Conservation (phyloP, 768 basidiomycete genomes). For the Xanthoconium stramineum region DNA sequence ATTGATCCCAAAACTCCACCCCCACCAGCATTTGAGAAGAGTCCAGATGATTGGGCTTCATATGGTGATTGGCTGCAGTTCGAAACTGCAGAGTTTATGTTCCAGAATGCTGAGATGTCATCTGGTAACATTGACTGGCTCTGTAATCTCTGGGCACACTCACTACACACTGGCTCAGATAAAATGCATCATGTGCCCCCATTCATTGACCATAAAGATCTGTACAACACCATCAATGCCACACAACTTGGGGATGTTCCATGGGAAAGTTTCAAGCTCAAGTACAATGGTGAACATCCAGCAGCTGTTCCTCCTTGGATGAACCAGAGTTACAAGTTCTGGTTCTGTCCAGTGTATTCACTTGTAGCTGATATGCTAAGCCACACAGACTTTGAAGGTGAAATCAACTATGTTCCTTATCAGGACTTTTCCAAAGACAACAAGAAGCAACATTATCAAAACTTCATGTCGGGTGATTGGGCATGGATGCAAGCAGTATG, state of each 20-base stretch:
- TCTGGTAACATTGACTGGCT: neutral
- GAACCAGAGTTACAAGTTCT: neutral
- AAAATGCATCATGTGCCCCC: neutral
- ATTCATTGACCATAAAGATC: neutral
- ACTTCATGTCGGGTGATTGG: neutral
- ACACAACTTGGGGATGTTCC: conserved; percentile 34
- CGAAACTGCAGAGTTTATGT: neutral
- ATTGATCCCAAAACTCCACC: neutral
- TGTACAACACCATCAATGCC: conserved; percentile 29
- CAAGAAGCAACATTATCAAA: neutral
- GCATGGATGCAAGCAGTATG: neutral
- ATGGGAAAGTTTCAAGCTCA: conserved; percentile 32
- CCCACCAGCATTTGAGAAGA: neutral
- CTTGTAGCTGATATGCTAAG: neutral
- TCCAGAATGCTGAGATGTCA: neutral
- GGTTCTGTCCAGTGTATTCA: neutral
- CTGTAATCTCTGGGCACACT: neutral
- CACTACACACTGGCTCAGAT: neutral
- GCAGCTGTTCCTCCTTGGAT: neutral
- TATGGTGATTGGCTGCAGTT: neutral
- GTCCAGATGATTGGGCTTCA: neutral
- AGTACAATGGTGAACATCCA: neutral
- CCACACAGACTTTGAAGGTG: neutral
- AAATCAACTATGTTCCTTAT: neutral
- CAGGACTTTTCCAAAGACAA: neutral